A percentile compares a stretch with the other conserved stretches of the same genome.
Conservation (phyloP, 257 asterid species). For the Linaria vulgaris region DNA sequence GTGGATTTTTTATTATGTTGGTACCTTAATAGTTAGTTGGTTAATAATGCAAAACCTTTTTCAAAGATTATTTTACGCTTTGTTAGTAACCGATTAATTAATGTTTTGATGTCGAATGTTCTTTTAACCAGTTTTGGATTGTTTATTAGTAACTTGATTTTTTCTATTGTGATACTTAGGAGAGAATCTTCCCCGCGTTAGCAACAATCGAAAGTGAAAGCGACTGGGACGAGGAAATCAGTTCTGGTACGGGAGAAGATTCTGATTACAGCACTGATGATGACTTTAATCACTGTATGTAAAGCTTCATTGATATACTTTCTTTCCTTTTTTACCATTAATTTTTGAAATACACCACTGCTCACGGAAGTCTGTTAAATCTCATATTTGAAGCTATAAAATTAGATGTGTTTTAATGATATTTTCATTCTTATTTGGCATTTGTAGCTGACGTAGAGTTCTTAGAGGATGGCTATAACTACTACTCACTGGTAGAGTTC, state of each 20-base stretch:
- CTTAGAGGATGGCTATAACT: slow-evolving; percentile 35
- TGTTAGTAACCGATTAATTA: background rate
- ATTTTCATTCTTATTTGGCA: background rate
- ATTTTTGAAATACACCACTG: background rate
- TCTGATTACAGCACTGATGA: slow-evolving; percentile 35
- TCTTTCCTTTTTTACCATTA: background rate
- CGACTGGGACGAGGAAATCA: slow-evolving; percentile 26
- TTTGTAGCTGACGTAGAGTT: slow-evolving; percentile 40
- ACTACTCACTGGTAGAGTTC: slow-evolving; percentile 7
- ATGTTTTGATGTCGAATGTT: background rate
- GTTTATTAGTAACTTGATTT: background rate
- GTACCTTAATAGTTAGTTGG: background rate
- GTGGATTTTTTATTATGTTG: background rate
- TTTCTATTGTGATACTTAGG: slow-evolving; percentile 27
- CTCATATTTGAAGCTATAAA: background rate
- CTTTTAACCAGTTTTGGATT: too few species aligned
- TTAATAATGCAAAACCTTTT: background rate
- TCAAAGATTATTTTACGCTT: background rate
- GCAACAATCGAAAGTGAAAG: slow-evolving; percentile 40
- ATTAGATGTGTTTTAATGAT: background rate
- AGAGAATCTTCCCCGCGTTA: slow-evolving; percentile 30
- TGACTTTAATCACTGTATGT: slow-evolving; percentile 38
- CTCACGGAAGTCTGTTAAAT: background rate
- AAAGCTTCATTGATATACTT: background rate
- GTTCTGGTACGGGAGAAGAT: slow-evolving; percentile 30